Evolutionary conservation across 495 filamentous ascomycete species (phyloP).

Genomic region (Aspergillus nidulans): DNA sequence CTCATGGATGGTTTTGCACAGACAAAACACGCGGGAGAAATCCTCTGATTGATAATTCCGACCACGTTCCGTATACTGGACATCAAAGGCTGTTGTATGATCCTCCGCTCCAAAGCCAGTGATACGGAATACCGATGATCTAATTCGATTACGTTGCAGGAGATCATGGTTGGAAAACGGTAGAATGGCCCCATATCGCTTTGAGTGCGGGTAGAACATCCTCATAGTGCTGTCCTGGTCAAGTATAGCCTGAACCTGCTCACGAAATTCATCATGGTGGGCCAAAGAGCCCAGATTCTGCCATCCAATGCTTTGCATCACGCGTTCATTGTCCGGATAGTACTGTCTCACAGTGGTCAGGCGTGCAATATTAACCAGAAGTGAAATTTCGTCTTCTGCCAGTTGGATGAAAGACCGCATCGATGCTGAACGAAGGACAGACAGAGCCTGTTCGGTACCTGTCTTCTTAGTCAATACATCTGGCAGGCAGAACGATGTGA

Average conservation of each 20-base stretch:
- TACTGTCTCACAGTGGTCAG: constrained; percentile 51
- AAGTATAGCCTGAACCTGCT: constrained; percentile 37
- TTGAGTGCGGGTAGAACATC: constrained; percentile 13
- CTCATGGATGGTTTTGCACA: constrained; percentile 13
- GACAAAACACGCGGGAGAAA: constrained; percentile 1
- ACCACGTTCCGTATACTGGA: constrained; percentile 19
- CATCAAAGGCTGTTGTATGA: constrained; percentile 33
- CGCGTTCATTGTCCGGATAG: constrained; percentile 49
- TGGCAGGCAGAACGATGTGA: constrained; percentile 54
- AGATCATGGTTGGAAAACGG: constrained; percentile 20
- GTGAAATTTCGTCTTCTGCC: constrained; percentile 27
- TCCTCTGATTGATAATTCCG: not conserved
- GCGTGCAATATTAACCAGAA: constrained; percentile 42
- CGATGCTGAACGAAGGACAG: constrained; percentile 44
- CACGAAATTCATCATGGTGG: constrained; percentile 49
- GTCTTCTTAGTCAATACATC: constrained; percentile 55
- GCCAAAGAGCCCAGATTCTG: constrained; percentile 39
- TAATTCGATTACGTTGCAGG: constrained; percentile 37
- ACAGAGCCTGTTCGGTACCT: constrained; percentile 58
- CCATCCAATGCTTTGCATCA: constrained; percentile 50
- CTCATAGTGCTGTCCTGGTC: constrained; percentile 25
- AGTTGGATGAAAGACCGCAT: constrained; percentile 48
- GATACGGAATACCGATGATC: constrained; percentile 44
- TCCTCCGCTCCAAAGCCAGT: constrained; percentile 51
- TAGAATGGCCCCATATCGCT: not conserved